A percentile compares a stretch with the other conserved stretches of the same genome.
phyloP scores from a whole-genome alignment of 2,329 filamentous ascomycete genomes.

The Beauveria scarabaeidicola region DNA sequence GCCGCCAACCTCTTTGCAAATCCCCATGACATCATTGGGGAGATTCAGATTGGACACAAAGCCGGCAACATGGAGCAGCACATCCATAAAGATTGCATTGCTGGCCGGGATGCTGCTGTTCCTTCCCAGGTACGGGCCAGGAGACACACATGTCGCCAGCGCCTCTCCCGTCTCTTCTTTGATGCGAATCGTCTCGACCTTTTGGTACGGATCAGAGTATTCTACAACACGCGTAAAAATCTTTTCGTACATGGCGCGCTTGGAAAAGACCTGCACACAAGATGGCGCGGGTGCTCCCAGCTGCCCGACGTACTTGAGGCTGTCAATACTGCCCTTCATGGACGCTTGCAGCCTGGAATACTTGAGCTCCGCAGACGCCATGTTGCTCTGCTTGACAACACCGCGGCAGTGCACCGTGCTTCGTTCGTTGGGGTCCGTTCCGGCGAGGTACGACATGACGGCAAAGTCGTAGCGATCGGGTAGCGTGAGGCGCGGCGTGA shows the following conservation, averaged over 20 bases:
- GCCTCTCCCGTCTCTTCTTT: neutral
- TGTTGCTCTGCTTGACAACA: neutral
- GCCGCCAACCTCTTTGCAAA: slow-evolving; percentile 15
- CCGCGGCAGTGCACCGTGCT: neutral
- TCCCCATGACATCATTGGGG: slow-evolving; percentile 19
- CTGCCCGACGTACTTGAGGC: neutral
- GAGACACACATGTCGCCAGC: neutral
- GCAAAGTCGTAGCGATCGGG: neutral
- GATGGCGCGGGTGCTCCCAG: neutral
- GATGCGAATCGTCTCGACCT: neutral
- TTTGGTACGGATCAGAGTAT: neutral
- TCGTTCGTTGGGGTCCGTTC: neutral
- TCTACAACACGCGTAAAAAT: neutral
- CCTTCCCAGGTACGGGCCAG: slow-evolving; percentile 13
- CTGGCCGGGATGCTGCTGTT: slow-evolving; percentile 1
- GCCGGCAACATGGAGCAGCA: slow-evolving; percentile 23
- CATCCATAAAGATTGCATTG: slow-evolving; percentile 22
- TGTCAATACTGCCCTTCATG: neutral
- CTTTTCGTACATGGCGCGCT: neutral
- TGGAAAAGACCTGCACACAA: neutral
- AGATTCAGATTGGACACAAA: slow-evolving; percentile 23
- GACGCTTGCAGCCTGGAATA: neutral
- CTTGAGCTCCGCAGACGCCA: neutral
- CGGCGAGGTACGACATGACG: neutral
- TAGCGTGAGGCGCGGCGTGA: neutral